A percentile compares a stretch with the other conserved stretches of the same genome.
phyloP scores from a whole-genome alignment of 768 basidiomycete genomes.

The Daedalea quercina region DNA sequence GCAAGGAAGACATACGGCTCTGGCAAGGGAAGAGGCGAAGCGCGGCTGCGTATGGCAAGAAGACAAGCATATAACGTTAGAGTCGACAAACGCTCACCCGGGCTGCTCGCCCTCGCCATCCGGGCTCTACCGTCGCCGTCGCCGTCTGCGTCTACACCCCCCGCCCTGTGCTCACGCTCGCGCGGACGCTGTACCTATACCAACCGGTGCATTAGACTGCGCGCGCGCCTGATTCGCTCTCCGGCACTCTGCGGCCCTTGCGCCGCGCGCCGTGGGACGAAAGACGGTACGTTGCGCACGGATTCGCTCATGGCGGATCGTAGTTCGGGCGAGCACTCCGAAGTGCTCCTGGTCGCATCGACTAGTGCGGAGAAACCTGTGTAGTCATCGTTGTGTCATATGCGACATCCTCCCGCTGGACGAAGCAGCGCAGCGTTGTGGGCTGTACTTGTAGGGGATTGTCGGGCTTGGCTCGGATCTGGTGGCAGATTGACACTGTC shows the following conservation, averaged over 20 bases:
- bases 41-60: not conserved
- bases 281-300: not conserved
- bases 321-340: not conserved
- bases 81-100: not conserved
- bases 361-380: not conserved
- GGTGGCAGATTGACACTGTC: not conserved
- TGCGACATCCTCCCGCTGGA: not conserved
- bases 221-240: not conserved
- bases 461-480: not conserved
- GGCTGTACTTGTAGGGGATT: not conserved
- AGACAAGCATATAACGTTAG: not conserved
- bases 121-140: no score
- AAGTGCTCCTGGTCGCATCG: not conserved
- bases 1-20: not conserved
- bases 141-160: not conserved
- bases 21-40: not conserved
- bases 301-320: not conserved
- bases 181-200: not conserved
- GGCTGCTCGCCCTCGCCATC: no score
- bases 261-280: not conserved
- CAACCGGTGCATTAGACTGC: not conserved
- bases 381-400: not conserved
- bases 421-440: not conserved
- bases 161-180: not conserved
- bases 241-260: not conserved